A percentile compares a stretch with the other conserved stretches of the same genome.
These are phyloP conservation scores for Botryosphaeria dothidea DNA, from an alignment of 2,329 filamentous ascomycete genomes.

Conservation along the genomic window DNA sequence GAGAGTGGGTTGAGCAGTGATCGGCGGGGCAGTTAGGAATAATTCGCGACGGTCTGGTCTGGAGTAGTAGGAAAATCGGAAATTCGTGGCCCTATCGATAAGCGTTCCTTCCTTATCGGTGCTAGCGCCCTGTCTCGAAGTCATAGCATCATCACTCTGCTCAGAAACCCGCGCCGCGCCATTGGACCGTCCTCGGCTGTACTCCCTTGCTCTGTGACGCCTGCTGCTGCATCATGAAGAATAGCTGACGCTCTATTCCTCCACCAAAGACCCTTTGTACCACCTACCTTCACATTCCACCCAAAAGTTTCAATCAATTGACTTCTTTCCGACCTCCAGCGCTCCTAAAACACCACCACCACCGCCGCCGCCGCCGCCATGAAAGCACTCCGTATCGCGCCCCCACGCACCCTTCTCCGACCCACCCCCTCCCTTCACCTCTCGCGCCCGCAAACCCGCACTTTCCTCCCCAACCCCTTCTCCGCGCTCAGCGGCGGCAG, in stretches of 20 bases:
- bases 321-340: neutral
- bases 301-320: neutral
- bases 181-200: constrained; percentile 8
- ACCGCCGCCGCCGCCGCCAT: constrained; percentile 14
- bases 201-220: neutral
- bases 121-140: neutral
- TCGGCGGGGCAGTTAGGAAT: neutral
- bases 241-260: neutral
- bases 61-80: neutral
- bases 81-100: constrained; percentile 15
- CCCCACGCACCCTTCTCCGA: neutral
- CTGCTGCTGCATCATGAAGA: constrained; percentile 9
- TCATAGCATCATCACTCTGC: constrained; percentile 8
- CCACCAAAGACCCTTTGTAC: neutral
- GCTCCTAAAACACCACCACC: neutral
- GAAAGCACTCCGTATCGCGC: constrained; percentile 35
- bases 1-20: neutral
- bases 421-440: constrained; percentile 16
- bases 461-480: constrained; percentile 47
- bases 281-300: neutral
- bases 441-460: constrained; percentile 34
- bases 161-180: neutral
- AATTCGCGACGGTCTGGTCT: neutral
- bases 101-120: neutral
- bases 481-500: constrained; percentile 39